These are phyloP conservation scores for Aspergillus tanneri DNA, from an alignment of 2,329 filamentous ascomycete genomes.

Conservation along the genomic window DNA sequence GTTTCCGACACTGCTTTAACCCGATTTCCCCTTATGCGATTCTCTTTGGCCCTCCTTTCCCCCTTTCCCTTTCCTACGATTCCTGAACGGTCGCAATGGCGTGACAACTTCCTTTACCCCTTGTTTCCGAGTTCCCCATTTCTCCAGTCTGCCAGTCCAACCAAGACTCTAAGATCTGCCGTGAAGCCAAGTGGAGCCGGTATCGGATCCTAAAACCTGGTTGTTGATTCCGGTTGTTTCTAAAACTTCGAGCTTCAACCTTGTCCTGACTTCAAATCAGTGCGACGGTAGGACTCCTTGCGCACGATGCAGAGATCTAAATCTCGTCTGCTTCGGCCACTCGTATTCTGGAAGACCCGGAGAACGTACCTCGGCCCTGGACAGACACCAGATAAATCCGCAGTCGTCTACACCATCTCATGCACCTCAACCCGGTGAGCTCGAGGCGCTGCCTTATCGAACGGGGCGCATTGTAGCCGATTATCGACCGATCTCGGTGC, in stretches of 20 bases:
- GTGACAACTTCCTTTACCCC: background rate
- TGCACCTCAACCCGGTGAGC: background rate
- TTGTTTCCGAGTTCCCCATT: too few relatives aligned
- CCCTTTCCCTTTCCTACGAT: background rate
- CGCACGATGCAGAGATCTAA: conserved; percentile 31
- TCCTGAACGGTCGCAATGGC: background rate
- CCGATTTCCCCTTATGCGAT: too few relatives aligned
- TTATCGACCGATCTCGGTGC: conserved; percentile 11
- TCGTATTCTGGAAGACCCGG: too few relatives aligned
- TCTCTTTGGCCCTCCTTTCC: conserved; percentile 8
- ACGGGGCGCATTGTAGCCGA: background rate
- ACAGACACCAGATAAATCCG: too few relatives aligned
- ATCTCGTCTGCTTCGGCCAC: background rate
- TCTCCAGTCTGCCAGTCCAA: too few relatives aligned
- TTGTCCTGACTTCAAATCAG: conserved; percentile 15
- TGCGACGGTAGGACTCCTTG: conserved; percentile 33
- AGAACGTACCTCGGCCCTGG: too few relatives aligned
- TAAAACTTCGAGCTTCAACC: background rate
- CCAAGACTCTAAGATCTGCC: background rate
- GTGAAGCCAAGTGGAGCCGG: conserved; percentile 4
- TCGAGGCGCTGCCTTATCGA: background rate
- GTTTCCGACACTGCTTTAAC: too few relatives aligned
- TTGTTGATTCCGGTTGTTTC: background rate
- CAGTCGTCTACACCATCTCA: conserved; percentile 3
- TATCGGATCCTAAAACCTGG: background rate